These are phyloP conservation scores for Gautieria morchelliformis DNA, from an alignment of 768 basidiomycete genomes.

Conservation along the genomic window DNA sequence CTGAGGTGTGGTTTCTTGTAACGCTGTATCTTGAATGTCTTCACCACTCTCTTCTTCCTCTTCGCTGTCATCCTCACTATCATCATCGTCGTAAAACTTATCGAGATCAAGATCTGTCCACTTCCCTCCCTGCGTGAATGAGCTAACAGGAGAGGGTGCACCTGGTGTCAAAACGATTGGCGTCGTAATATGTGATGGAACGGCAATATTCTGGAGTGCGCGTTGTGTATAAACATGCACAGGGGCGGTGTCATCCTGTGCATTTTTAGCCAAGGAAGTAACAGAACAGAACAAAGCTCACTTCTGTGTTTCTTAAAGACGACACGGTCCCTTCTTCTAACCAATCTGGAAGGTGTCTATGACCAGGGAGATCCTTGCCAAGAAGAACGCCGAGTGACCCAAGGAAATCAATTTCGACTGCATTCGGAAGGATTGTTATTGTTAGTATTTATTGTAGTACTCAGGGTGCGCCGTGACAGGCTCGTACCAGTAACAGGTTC, in stretches of 20 bases:
- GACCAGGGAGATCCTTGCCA: slow-evolving; percentile 41
- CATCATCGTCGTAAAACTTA: slow-evolving; percentile 54
- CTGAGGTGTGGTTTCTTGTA: not conserved
- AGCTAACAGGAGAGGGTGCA: slow-evolving; percentile 34
- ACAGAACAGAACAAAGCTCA: slow-evolving; percentile 5
- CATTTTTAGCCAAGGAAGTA: slow-evolving; percentile 35
- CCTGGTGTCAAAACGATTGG: slow-evolving; percentile 53
- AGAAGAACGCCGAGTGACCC: slow-evolving; percentile 62
- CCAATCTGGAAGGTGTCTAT: slow-evolving; percentile 71
- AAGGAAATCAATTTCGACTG: slow-evolving; percentile 34
- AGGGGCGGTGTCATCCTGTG: slow-evolving; percentile 19
- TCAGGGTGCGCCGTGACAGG: not conserved
- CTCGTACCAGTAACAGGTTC: slow-evolving; percentile 24
- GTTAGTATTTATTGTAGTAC: not conserved
- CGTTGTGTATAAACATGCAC: slow-evolving; percentile 34
- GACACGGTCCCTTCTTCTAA: slow-evolving; percentile 77
- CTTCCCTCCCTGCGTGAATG: slow-evolving; percentile 27
- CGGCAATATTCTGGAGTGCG: slow-evolving; percentile 19
- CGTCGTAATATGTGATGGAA: slow-evolving; percentile 23
- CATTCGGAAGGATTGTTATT: slow-evolving; percentile 14
- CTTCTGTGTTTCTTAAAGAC: slow-evolving; percentile 50
- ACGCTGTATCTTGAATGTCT: not conserved
- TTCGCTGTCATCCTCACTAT: slow-evolving; percentile 14
- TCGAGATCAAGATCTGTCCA: slow-evolving; percentile 50
- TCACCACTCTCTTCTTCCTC: slow-evolving; percentile 1